Conservation (phyloP, 192 early-diverging fungal species). For the Umbelopsis isabellina region DNA sequence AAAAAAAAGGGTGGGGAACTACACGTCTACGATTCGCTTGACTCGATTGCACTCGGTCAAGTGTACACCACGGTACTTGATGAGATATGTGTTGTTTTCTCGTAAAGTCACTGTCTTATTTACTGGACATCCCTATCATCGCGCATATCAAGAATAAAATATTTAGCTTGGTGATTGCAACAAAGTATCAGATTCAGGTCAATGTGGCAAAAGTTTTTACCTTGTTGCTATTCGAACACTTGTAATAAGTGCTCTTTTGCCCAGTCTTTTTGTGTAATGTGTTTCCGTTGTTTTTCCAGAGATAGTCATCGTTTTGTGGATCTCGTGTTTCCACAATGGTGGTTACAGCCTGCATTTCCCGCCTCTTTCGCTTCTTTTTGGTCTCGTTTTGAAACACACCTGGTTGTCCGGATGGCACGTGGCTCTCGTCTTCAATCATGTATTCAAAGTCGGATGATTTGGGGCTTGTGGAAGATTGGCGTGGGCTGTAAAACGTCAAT, state of each 20-base stretch:
- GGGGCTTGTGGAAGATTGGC: slow-evolving; percentile 4
- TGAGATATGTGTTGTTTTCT: slow-evolving; percentile 54
- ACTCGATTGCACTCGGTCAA: slow-evolving; percentile 52
- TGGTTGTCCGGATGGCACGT: not conserved
- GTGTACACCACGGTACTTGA: slow-evolving; percentile 60
- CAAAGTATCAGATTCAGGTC: too few relatives aligned
- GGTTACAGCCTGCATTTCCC: slow-evolving; percentile 65
- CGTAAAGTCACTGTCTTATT: slow-evolving; percentile 62
- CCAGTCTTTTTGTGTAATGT: slow-evolving; percentile 48
- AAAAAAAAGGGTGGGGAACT: slow-evolving; percentile 9
- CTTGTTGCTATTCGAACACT: slow-evolving; percentile 43
- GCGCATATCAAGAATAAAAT: not conserved
- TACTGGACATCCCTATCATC: slow-evolving; percentile 41
- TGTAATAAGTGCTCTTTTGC: slow-evolving; percentile 46
- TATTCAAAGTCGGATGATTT: not conserved
- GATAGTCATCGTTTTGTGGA: slow-evolving; percentile 41
- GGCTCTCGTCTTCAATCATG: not conserved
- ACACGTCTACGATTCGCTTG: slow-evolving; percentile 48
- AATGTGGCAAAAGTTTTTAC: slow-evolving; percentile 24
- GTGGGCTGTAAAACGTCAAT: not conserved
- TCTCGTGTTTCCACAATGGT: slow-evolving; percentile 56
- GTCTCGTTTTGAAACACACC: not conserved
- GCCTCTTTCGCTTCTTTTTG: slow-evolving; percentile 49
- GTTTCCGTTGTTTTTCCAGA: slow-evolving; percentile 49
- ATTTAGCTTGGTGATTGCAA: not conserved